Percentiles rank a stretch among this genome's conserved stretches.
These are phyloP conservation scores for Lathyrus aphaca DNA, from an alignment of 306 rosid species.

Conservation along the genomic window DNA sequence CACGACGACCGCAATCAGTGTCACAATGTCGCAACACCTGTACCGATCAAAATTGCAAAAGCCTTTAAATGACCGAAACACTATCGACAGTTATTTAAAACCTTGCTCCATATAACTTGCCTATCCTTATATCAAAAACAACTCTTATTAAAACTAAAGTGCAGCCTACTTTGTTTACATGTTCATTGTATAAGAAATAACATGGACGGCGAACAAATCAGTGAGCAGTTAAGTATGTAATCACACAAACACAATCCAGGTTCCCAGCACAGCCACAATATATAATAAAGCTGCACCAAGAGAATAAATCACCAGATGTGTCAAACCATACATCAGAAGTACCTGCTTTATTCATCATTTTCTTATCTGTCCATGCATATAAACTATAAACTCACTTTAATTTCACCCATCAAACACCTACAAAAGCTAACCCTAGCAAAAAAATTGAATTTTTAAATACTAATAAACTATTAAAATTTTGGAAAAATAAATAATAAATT, in stretches of 20 bases:
- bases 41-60: too few species aligned
- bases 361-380: conserved; percentile 37
- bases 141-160: not conserved
- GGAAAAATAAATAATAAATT: too few species aligned
- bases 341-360: conserved; percentile 54
- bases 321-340: conserved; percentile 41
- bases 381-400: not conserved
- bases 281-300: conserved; percentile 37
- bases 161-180: not conserved
- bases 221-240: conserved; percentile 35
- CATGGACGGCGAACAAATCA: conserved; percentile 43
- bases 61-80: too few species aligned
- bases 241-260: conserved; percentile 31
- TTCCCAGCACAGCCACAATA: conserved; percentile 38
- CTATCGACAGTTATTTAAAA: too few species aligned
- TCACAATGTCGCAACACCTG: too few species aligned
- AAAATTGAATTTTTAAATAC: too few species aligned
- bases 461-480: too few species aligned
- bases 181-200: not conserved
- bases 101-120: not conserved
- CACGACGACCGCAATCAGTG: too few species aligned
- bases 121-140: not conserved
- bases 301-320: conserved; percentile 35
- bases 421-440: too few species aligned
- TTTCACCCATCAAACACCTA: too few species aligned